Percentiles rank a stretch among this genome's conserved stretches.
These are phyloP conservation scores for Aspergillus sp. DNA, from an alignment of 2,329 filamentous ascomycete genomes.

Conservation along the genomic window DNA sequence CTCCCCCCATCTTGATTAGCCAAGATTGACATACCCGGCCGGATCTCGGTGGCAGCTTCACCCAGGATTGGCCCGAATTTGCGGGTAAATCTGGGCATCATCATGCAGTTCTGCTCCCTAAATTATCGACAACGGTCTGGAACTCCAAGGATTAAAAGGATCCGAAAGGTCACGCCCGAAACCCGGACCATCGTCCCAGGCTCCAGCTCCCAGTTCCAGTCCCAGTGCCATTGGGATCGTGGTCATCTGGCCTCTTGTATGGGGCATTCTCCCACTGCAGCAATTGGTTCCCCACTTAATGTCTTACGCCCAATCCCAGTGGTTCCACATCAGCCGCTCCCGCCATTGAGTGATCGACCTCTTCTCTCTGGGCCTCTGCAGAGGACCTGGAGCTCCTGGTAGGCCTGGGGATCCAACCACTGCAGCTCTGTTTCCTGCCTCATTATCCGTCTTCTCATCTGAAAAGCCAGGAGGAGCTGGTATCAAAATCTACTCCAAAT, in stretches of 20 bases:
- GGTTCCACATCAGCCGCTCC: constrained; percentile 22
- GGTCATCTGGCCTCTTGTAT: constrained; percentile 20
- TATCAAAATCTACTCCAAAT: not conserved
- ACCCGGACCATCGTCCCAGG: not conserved
- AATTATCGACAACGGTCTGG: not conserved
- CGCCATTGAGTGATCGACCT: constrained; percentile 19
- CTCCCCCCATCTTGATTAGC: constrained; percentile 4
- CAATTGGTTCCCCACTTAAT: constrained; percentile 11
- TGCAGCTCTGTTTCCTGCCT: not conserved
- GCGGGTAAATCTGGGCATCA: not conserved
- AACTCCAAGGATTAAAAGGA: not conserved
- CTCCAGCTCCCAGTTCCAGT: not conserved
- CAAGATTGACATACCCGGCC: not conserved
- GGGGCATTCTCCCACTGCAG: constrained; percentile 10
- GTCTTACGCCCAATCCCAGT: constrained; percentile 18
- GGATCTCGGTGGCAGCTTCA: not conserved
- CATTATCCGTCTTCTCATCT: not conserved
- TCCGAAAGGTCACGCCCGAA: not conserved
- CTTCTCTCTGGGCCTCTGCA: not conserved
- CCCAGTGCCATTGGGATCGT: constrained; percentile 11
- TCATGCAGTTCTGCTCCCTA: not conserved
- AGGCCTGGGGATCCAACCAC: not conserved
- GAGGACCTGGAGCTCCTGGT: not conserved
- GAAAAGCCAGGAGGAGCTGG: not conserved
- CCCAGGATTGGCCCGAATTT: constrained; percentile 1